phyloP scores from a whole-genome alignment of 2,329 filamentous ascomycete species.

The Diaporthe ampelina region DNA sequence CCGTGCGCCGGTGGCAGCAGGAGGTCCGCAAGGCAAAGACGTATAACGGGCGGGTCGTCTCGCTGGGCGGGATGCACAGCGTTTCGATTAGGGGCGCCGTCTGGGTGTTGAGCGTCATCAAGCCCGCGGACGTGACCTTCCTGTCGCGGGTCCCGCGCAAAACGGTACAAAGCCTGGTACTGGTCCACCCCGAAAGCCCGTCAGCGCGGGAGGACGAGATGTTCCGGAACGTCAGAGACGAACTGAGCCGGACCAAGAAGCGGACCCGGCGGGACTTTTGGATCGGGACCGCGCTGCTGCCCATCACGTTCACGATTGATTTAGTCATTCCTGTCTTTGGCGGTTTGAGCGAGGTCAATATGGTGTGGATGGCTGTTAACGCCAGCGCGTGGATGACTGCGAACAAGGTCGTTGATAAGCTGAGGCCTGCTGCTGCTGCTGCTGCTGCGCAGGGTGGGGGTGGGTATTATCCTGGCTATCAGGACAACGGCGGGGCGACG shows the following conservation, averaged over 20 bases:
- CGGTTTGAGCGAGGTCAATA: constrained; percentile 28
- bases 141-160: constrained; percentile 33
- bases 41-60: constrained; percentile 17
- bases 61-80: constrained; percentile 18
- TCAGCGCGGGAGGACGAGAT: no score
- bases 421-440: not conserved
- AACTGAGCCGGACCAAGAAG: constrained; percentile 20
- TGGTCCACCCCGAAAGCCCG: constrained; percentile 29
- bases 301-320: constrained; percentile 18
- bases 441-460: not conserved
- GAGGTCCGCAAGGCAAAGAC: constrained; percentile 34
- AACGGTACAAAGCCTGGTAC: no score
- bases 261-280: constrained; percentile 22
- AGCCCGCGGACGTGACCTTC: constrained; percentile 30
- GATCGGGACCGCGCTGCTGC: constrained; percentile 14
- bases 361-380: constrained; percentile 36
- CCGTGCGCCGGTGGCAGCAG: constrained; percentile 29
- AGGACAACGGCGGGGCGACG: not conserved
- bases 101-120: constrained; percentile 17
- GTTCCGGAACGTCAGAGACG: constrained; percentile 20
- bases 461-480: not conserved
- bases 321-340: constrained; percentile 30
- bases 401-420: constrained; percentile 8
- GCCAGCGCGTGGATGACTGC: constrained; percentile 33
- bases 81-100: constrained; percentile 29